Base-by-base conservation (phyloP, 257 asterid genomes). In the Solanum habrochaites region DNA sequence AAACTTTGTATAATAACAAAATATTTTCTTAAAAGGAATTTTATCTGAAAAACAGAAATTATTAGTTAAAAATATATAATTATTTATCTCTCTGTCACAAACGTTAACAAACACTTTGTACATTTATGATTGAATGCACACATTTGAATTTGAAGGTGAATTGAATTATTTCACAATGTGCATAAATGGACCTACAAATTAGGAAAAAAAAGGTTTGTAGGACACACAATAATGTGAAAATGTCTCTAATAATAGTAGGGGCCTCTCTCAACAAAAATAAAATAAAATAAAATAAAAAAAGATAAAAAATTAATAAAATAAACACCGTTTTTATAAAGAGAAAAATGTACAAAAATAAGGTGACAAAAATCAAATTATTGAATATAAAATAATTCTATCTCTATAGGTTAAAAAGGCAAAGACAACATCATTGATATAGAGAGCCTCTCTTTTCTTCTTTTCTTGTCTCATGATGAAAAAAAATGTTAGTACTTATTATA, bases 341-440 rank as follows among this genome's bases (percentile, higher is more conserved):
- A 83, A 83, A 83, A 58, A 58, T 60, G 49, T 58, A 83, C 20
- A 83, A 21, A 83, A 32, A 82, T 58, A 52, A 58, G 13, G 74
- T 52, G 56, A 74, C 49, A 58, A 39, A 40, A 32, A 37, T 27
- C 45, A 60, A 11, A 86, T 83, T 86, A n/a, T 43, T 60, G 62
- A 35, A 25, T 72, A 47, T 35, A 71, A 73, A 86, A 20, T 25
- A 71, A 82, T 67, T 72, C 45, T 15, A 16, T 20, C 83, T 35
- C 71, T 23, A 40, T 25, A 40, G 71, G 37, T 72, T 73, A 6
- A 23, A 83, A 71, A 20, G 43, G 83, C 43, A 74, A 42, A 74
- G 89, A 83, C 86, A 83, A 89, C 86, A 62, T 66, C 85, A 89
- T 74, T 74, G 82, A 74, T 21, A 43, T 72, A 72, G 32, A 35